A percentile compares a stretch with the other conserved stretches of the same genome.
phyloP scores from a whole-genome alignment of 2,329 filamentous ascomycete genomes.

The Xylaria sp. region DNA sequence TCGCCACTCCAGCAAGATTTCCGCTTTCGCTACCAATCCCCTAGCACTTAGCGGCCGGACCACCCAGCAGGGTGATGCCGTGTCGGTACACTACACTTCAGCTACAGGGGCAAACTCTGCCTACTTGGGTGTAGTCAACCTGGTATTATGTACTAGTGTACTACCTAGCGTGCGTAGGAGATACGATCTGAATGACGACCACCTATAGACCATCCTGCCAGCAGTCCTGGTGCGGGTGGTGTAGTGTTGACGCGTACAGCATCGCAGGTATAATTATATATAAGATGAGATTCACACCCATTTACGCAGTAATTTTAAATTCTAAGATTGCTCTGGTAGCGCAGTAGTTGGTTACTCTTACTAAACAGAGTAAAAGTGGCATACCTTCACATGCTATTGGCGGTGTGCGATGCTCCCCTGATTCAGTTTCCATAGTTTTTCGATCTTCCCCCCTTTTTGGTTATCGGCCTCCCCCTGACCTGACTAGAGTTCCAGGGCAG shows the following conservation, averaged over 20 bases:
- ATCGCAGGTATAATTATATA: constrained; percentile 18
- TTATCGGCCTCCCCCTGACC: constrained; percentile 27
- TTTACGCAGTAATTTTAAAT: constrained; percentile 34
- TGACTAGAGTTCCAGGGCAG: constrained; percentile 13
- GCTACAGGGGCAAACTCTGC: background rate
- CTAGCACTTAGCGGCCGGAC: constrained; percentile 15
- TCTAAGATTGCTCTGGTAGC: constrained; percentile 28
- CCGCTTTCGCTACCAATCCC: constrained; percentile 2
- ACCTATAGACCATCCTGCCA: background rate
- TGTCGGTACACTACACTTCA: constrained; percentile 13
- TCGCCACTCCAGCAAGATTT: constrained; percentile 14
- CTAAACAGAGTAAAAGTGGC: constrained; percentile 6
- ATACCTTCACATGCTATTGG: constrained; percentile 29
- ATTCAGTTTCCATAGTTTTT: constrained; percentile 29
- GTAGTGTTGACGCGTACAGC: constrained; percentile 35
- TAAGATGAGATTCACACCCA: constrained; percentile 28
- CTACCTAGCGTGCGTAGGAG: background rate
- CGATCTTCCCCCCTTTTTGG: constrained; percentile 26
- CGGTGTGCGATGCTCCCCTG: constrained; percentile 34
- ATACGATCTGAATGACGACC: constrained; percentile 16
- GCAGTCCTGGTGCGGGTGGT: constrained; percentile 16
- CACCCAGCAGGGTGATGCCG: constrained; percentile 15
- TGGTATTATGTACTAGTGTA: background rate
- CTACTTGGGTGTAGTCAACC: background rate
- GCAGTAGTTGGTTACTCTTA: constrained; percentile 20